These are phyloP conservation scores for Gleditsia sinensis DNA, from an alignment of 306 rosid genomes.

Conservation along the genomic window DNA sequence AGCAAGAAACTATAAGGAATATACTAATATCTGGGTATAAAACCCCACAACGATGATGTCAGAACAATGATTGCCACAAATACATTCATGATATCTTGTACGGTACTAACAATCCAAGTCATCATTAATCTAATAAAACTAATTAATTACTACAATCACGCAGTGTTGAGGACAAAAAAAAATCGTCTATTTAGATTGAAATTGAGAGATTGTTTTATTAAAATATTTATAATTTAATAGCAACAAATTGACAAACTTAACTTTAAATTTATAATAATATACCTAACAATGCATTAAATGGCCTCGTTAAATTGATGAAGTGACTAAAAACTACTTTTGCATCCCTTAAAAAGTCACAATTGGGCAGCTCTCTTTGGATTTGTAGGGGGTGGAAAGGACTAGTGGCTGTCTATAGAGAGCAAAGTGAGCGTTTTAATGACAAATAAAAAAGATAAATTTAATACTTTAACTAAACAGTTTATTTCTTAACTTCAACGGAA, in stretches of 20 bases:
- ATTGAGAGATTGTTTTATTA: too few relatives aligned
- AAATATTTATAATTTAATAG: too few relatives aligned
- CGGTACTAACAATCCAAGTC: not conserved
- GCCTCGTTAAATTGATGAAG: too few relatives aligned
- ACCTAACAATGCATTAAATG: too few relatives aligned
- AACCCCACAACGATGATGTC: constrained; percentile 1
- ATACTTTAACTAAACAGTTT: not conserved
- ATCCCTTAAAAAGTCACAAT: not conserved
- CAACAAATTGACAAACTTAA: too few relatives aligned
- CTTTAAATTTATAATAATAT: too few relatives aligned
- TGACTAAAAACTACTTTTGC: too few relatives aligned
- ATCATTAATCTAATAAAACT: not conserved
- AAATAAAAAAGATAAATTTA: not conserved
- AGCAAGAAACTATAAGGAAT: constrained; percentile 26
- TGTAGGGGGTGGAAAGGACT: not conserved
- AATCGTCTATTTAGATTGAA: too few relatives aligned
- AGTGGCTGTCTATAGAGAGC: not conserved
- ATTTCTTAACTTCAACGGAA: not conserved
- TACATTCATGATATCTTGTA: not conserved
- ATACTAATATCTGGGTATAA: constrained; percentile 37
- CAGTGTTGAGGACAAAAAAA: too few relatives aligned
- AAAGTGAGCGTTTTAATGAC: not conserved
- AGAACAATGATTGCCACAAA: not conserved
- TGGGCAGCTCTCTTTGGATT: not conserved
- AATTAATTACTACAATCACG: too few relatives aligned